phyloP scores from a whole-genome alignment of 2,329 filamentous ascomycete species.

The Cercospora citrullina region DNA sequence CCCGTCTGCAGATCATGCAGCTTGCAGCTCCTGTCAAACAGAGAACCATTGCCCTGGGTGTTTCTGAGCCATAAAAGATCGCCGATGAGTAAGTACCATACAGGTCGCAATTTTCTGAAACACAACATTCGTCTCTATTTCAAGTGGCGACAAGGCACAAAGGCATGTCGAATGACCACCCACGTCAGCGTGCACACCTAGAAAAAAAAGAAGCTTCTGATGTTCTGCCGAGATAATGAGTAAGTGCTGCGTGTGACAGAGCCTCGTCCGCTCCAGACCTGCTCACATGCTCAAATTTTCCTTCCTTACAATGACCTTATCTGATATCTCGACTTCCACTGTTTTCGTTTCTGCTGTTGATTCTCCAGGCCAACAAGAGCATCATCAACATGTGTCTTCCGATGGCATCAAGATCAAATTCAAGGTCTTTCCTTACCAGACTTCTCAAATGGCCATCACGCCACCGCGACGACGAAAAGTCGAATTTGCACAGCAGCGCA shows the following conservation, averaged over 20 bases:
- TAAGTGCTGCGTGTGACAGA: neutral
- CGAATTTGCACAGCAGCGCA: neutral
- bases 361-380: neutral
- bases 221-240: neutral
- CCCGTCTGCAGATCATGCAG: constrained; percentile 7
- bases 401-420: constrained; percentile 10
- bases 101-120: constrained; percentile 5
- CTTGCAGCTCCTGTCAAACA: neutral
- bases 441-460: neutral
- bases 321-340: neutral
- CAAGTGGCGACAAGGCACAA: neutral
- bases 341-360: neutral
- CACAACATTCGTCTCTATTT: neutral
- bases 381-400: constrained; percentile 9
- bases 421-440: constrained; percentile 11
- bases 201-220: neutral
- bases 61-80: neutral
- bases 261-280: neutral
- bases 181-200: neutral
- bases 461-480: constrained; percentile 1
- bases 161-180: neutral
- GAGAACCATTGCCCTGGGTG: neutral
- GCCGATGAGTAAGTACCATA: constrained; percentile 2
- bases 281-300: neutral
- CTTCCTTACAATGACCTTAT: neutral